phyloP scores from a whole-genome alignment of 23 red algal genomes.

The Agarophyton chilense region DNA sequence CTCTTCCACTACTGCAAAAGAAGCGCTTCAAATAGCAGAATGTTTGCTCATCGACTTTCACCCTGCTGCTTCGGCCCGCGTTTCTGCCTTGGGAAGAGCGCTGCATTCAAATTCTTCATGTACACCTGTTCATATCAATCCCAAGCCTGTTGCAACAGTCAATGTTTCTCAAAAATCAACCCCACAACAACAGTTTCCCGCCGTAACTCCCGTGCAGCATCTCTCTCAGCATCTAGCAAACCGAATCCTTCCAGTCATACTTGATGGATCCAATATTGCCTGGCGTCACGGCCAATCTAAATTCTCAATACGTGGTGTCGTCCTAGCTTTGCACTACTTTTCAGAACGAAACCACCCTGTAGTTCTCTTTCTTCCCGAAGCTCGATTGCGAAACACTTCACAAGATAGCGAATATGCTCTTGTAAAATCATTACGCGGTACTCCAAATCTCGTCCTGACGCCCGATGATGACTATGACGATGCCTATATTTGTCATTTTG shows the following conservation, averaged over 20 bases:
- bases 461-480: slow-evolving; percentile 85
- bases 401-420: slow-evolving; percentile 9
- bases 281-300: slow-evolving; percentile 66
- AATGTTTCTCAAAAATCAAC: not conserved
- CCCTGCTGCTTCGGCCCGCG: not conserved
- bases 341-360: slow-evolving; percentile 19
- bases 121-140: not conserved
- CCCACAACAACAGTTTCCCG: not conserved
- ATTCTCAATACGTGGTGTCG: slow-evolving; percentile 66
- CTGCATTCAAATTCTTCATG: not conserved
- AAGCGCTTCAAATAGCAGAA: not conserved
- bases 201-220: not conserved
- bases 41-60: slow-evolving; percentile 15
- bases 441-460: slow-evolving; percentile 35
- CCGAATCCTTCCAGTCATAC: slow-evolving; percentile 25
- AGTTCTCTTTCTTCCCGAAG: slow-evolving; percentile 72
- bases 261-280: slow-evolving; percentile 85
- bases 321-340: slow-evolving; percentile 63
- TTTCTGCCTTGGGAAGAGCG: not conserved
- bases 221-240: not conserved
- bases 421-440: slow-evolving; percentile 17
- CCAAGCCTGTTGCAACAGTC: not conserved
- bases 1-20: slow-evolving; percentile 9
- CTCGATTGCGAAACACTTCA: slow-evolving; percentile 17
- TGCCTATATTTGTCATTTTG: slow-evolving; percentile 64